Evolutionary conservation across 164 flowering plant species (phyloP).

Genomic region (Vitis cinerea): DNA sequence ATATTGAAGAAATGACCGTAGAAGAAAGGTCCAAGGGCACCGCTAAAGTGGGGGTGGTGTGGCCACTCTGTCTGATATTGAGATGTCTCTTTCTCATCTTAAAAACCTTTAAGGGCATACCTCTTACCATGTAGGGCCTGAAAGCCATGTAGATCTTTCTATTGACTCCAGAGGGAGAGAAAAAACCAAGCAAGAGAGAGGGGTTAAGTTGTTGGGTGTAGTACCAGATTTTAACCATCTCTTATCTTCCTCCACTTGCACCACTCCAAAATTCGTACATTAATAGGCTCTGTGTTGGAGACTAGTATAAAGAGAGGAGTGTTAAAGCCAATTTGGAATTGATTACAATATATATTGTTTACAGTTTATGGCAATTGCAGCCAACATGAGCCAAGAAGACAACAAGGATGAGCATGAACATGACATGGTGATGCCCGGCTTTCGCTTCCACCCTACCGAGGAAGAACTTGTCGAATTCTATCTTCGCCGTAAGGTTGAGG

Average conservation of each 20-base stretch:
- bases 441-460: conserved; percentile 96
- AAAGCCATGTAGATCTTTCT: conserved; percentile 55
- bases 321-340: background rate
- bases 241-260: conserved; percentile 27
- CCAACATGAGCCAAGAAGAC: conserved; percentile 23
- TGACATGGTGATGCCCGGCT: conserved; percentile 97
- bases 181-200: too few species aligned
- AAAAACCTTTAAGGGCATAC: conserved; percentile 29
- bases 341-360: background rate
- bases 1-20: conserved; percentile 1
- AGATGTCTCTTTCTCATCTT: conserved; percentile 57
- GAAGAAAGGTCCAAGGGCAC: conserved; percentile 47
- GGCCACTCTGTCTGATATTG: conserved; percentile 60
- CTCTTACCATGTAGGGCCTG: conserved; percentile 41
- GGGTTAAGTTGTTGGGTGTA: background rate
- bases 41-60: conserved; percentile 39
- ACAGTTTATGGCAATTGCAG: conserved; percentile 51
- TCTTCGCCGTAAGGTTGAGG: conserved; percentile 98
- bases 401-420: conserved; percentile 59
- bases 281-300: too few species aligned
- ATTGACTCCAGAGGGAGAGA: conserved; percentile 8
- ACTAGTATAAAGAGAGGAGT: conserved; percentile 6
- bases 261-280: conserved; percentile 11
- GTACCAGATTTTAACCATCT: conserved; percentile 20
- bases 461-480: conserved; percentile 97